Conservation (phyloP, 768 basidiomycete genomes). For the Mycena rosella region DNA sequence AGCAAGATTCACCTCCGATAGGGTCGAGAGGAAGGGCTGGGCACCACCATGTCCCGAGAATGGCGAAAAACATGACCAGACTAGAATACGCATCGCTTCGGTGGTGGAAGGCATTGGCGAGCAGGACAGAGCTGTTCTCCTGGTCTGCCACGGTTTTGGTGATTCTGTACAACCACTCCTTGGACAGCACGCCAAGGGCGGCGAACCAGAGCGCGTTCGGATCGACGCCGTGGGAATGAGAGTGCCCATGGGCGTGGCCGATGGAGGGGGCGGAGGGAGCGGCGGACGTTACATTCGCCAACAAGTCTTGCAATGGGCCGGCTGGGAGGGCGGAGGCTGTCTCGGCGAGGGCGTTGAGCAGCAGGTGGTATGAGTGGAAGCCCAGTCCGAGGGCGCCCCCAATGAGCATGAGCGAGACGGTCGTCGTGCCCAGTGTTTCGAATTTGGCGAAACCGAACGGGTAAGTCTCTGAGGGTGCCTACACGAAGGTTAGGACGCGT, state of each 20-base stretch:
- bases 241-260: slow-evolving; percentile 69
- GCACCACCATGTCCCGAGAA: slow-evolving; percentile 89
- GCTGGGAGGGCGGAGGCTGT: slow-evolving; percentile 74
- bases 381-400: slow-evolving; percentile 89
- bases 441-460: slow-evolving; percentile 95
- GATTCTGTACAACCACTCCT: slow-evolving; percentile 94
- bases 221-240: slow-evolving; percentile 67
- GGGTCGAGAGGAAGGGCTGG: slow-evolving; percentile 93
- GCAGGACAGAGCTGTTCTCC: slow-evolving; percentile 90
- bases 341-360: slow-evolving; percentile 68
- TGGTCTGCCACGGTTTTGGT: slow-evolving; percentile 92
- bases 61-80: slow-evolving; percentile 90
- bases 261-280: slow-evolving; percentile 66
- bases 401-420: slow-evolving; percentile 88
- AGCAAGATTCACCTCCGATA: slow-evolving; percentile 77
- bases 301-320: slow-evolving; percentile 72
- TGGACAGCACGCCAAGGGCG: slow-evolving; percentile 78
- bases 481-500: slow-evolving; percentile 56
- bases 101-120: slow-evolving; percentile 98
- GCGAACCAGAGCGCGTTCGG: slow-evolving; percentile 99
- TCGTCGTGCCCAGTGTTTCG: slow-evolving; percentile 94
- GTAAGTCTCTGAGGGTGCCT: slow-evolving; percentile 82
- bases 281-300: slow-evolving; percentile 67
- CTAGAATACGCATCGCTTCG: slow-evolving; percentile 98
- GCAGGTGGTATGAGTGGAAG: slow-evolving; percentile 74